Evolutionary conservation across 2,329 filamentous ascomycete genomes (phyloP).

Genomic region (Anisogramma anomala): DNA sequence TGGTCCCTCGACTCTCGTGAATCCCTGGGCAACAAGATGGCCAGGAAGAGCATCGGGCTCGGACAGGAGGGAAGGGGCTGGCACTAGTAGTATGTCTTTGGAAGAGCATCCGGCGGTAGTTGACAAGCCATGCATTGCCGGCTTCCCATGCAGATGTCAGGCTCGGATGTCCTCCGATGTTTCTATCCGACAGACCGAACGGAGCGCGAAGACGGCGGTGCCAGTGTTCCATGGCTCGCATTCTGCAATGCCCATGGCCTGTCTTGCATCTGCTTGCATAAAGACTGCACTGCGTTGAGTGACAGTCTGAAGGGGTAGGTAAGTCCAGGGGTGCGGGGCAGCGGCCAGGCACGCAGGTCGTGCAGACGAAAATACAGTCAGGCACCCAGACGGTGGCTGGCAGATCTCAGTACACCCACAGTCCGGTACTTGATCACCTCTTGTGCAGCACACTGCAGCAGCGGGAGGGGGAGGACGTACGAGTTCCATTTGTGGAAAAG

Average conservation of each 20-base stretch:
- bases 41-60: not conserved
- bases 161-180: not conserved
- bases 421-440: not conserved
- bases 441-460: not conserved
- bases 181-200: no score
- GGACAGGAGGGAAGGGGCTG: not conserved
- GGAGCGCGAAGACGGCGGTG: no score
- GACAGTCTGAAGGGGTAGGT: not conserved
- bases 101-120: conserved; percentile 1
- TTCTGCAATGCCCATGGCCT: not conserved
- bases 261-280: not conserved
- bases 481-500: conserved; percentile 1
- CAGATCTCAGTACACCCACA: conserved; percentile 4
- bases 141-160: not conserved
- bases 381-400: conserved; percentile 6
- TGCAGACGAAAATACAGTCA: conserved; percentile 11
- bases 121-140: conserved; percentile 8
- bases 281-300: not conserved
- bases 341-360: not conserved
- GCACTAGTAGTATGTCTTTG: conserved; percentile 2
- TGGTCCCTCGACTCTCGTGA: not conserved
- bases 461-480: not conserved
- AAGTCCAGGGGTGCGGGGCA: not conserved
- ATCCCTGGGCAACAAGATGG: not conserved
- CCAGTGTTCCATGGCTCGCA: not conserved